Percentiles rank a stretch among this genome's conserved stretches.
These are phyloP conservation scores for Lactuca sativa DNA, from an alignment of 129 eudicot species.

Conservation along the genomic window DNA sequence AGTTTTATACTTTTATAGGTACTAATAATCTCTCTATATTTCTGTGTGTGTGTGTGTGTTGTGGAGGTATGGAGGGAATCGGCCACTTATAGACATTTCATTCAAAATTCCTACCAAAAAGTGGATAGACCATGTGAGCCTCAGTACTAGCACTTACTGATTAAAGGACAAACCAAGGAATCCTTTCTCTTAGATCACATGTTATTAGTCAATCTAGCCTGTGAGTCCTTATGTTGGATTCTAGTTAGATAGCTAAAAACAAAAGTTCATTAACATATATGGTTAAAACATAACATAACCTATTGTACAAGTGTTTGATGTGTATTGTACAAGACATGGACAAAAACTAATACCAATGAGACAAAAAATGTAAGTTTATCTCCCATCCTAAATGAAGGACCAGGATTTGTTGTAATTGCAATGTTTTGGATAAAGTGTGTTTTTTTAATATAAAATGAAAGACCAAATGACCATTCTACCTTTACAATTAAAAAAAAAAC, in stretches of 20 bases:
- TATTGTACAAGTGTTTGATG: not conserved
- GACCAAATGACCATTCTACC: not conserved
- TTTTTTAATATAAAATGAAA: too few relatives aligned
- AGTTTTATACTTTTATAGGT: not conserved
- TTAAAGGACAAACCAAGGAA: slow-evolving; percentile 35
- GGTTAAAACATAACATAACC: not conserved
- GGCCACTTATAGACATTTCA: slow-evolving; percentile 48
- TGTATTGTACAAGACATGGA: not conserved
- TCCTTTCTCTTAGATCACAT: slow-evolving; percentile 42
- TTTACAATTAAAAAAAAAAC: not conserved
- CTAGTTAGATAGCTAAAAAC: not conserved
- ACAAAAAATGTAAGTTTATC: not conserved
- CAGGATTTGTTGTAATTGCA: not conserved
- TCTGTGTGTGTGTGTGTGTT: slow-evolving; percentile 6
- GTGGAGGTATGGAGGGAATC: slow-evolving; percentile 39
- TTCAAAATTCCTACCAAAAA: slow-evolving; percentile 32
- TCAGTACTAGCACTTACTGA: slow-evolving; percentile 17
- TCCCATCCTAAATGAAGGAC: not conserved
- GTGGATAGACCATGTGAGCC: slow-evolving; percentile 55
- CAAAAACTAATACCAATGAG: not conserved
- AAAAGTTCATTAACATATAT: not conserved
- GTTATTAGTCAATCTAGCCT: slow-evolving; percentile 30
- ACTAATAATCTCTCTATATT: not conserved
- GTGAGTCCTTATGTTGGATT: slow-evolving; percentile 24
- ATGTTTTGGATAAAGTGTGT: not conserved